These are phyloP conservation scores for Colletotrichum graminicola DNA, from an alignment of 2,329 filamentous ascomycete genomes.

Conservation along the genomic window DNA sequence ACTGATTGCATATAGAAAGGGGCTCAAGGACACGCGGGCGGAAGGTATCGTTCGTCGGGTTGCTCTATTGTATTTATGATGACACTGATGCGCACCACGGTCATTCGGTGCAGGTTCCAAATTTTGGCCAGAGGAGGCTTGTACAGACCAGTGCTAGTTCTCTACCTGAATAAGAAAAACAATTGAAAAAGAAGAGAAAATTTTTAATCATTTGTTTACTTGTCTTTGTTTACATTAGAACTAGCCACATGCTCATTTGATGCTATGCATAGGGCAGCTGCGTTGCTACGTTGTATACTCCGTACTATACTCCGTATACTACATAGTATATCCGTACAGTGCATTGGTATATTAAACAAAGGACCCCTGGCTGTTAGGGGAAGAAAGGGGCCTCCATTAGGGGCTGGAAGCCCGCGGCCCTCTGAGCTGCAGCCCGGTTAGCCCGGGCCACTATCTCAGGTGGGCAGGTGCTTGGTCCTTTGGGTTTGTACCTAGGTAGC, in stretches of 20 bases:
- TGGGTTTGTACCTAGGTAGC: conserved; percentile 9
- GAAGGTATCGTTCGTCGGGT: conserved; percentile 21
- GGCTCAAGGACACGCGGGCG: conserved; percentile 1
- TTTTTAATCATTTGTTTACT: conserved; percentile 10
- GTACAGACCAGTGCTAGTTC: conserved; percentile 22
- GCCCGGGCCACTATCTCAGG: conserved; percentile 35
- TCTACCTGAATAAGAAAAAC: background rate
- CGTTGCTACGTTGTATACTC: background rate
- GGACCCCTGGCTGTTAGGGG: conserved; percentile 19
- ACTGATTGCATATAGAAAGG: conserved; percentile 35
- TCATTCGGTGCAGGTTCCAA: conserved; percentile 18
- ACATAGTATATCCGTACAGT: background rate
- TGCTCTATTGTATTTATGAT: conserved; percentile 30
- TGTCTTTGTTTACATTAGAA: conserved; percentile 25
- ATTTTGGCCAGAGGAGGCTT: background rate
- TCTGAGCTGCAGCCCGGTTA: conserved; percentile 27
- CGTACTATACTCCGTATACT: too few relatives aligned
- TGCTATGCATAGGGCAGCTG: background rate
- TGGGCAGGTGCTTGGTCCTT: conserved; percentile 17
- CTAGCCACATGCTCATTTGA: background rate
- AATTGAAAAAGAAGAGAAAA: background rate
- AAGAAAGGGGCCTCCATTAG: conserved; percentile 29
- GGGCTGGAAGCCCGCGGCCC: conserved; percentile 23
- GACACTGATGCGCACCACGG: conserved; percentile 22
- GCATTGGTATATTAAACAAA: conserved; percentile 8